A percentile compares a stretch with the other conserved stretches of the same genome.
phyloP scores from a whole-genome alignment of 352 stramenopile genomes.

The Phytophthora lateralis region DNA sequence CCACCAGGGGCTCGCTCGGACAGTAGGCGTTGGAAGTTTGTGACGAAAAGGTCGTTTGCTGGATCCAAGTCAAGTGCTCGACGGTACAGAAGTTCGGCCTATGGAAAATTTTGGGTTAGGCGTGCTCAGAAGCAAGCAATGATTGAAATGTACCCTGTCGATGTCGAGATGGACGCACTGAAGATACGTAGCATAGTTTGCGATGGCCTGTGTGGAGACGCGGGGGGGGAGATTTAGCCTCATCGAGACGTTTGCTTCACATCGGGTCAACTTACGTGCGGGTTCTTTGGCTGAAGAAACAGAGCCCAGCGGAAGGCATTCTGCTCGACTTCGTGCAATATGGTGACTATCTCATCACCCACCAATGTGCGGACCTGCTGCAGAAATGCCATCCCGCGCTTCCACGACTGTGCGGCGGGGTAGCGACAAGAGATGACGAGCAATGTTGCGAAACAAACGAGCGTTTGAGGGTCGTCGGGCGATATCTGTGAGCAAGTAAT shows the following conservation, averaged over 20 bases:
- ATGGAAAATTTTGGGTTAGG: background rate
- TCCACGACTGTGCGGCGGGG: conserved; percentile 58
- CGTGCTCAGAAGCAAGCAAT: background rate
- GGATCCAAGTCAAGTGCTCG: conserved; percentile 62
- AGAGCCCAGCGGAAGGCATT: conserved; percentile 72
- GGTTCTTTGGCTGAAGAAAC: conserved; percentile 54
- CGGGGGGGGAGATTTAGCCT: background rate
- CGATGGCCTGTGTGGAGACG: conserved; percentile 46
- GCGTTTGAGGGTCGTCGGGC: conserved; percentile 42
- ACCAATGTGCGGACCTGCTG: conserved; percentile 27
- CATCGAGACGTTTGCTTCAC: background rate
- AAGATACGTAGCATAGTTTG: conserved; percentile 65
- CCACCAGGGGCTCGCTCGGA: conserved; percentile 54
- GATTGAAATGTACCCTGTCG: conserved; percentile 43
- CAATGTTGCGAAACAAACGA: conserved; percentile 55
- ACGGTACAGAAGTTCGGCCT: conserved; percentile 72
- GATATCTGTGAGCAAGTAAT: conserved; percentile 27
- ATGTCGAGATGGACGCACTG: conserved; percentile 65
- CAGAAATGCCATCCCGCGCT: conserved; percentile 45
- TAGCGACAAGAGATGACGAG: conserved; percentile 70
- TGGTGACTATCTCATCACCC: conserved; percentile 2
- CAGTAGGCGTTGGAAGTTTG: conserved; percentile 67
- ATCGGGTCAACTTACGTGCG: conserved; percentile 40
- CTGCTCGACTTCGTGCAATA: conserved; percentile 50
- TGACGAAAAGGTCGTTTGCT: conserved; percentile 50